Base-by-base conservation (phyloP, 352 stramenopile genomes). In the Globisporangium spiculum region DNA sequence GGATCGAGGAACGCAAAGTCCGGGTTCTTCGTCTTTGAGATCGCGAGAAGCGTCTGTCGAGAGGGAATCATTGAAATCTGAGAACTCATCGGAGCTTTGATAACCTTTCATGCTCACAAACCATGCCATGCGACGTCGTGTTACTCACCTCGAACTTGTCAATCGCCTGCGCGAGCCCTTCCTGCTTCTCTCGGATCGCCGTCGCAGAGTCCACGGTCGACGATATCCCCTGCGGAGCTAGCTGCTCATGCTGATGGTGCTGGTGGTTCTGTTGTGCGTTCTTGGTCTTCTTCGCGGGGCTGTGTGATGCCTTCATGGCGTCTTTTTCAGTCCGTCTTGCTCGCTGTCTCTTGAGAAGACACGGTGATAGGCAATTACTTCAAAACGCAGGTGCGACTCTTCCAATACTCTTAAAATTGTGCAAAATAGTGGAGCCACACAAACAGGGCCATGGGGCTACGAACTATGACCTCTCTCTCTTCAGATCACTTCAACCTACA, bases 1-100 rank as follows among this genome's bases (percentile, higher is more conserved):
- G 70, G 60, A 38, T 77, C 70, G 22, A 91, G 63, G 27, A 73
- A 82, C 14, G 56, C 75, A 68, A 90, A 91, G 60, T 91, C 78
- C 1, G 75, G 63, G n/a, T 80, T 79, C 5, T 72, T 78, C 0
- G 63, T 68, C 46, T 67, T 63, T 1, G 72, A 66, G 16, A 83
- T 74, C 16, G 68, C 60, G 1, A 88, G 63, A n/a, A 86, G 52
- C 2, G 79, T 65, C 77, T 84, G 52, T 50, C 20, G 1, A 53
- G 22, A 14, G 63, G 10, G 27, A 18, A 20, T 9, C 1, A 41
- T 30, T 4, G 27, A 10, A 7, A 16, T 2, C 20, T 44, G 26
- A 26, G 27, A 34, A 54, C 2, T 22, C 12, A 14, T 22, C 4
- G 12, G 26, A n/a, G 24, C 52, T 10, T 20, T 34, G 52, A 34